Evolutionary conservation across 106 monocot genomes (phyloP).

Genomic region (Alisma plantagoaquatica): DNA sequence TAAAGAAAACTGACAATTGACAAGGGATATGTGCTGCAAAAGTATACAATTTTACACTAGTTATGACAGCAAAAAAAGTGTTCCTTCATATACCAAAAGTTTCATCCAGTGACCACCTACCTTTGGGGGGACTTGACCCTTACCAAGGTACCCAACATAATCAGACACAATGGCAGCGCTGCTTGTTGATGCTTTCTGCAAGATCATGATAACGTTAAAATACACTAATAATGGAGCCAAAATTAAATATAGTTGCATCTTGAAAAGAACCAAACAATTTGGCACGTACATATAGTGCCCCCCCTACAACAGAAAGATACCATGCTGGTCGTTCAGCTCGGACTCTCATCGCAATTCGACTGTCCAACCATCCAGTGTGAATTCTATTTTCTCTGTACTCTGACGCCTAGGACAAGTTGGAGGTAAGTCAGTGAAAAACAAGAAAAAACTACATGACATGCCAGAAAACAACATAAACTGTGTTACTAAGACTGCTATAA

Average conservation of each 20-base stretch:
- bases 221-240: neutral
- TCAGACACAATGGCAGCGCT: slow-evolving; percentile 91
- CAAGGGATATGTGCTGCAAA: slow-evolving; percentile 95
- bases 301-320: slow-evolving; percentile 98
- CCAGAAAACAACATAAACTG: too few relatives aligned
- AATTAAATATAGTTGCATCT: neutral
- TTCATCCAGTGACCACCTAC: too few relatives aligned
- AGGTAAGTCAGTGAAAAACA: too few relatives aligned
- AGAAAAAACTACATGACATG: too few relatives aligned
- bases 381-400: slow-evolving; percentile 98
- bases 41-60: too few relatives aligned
- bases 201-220: neutral
- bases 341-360: slow-evolving; percentile 98
- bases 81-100: too few relatives aligned
- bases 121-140: slow-evolving; percentile 98
- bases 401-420: slow-evolving; percentile 38
- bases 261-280: neutral
- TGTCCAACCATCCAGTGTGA: slow-evolving; percentile 97
- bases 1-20: slow-evolving; percentile 67
- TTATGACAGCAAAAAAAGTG: too few relatives aligned
- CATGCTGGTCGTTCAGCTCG: slow-evolving; percentile 99
- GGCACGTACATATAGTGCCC: slow-evolving; percentile 84
- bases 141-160: slow-evolving; percentile 92
- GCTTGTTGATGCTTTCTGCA: slow-evolving; percentile 90
- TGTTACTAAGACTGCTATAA: too few relatives aligned